Evolutionary conservation across 73 alveolate species (phyloP), one percentile per base, ranked within the genome.

Genomic region (Paramecium sexaurelia): DNA sequence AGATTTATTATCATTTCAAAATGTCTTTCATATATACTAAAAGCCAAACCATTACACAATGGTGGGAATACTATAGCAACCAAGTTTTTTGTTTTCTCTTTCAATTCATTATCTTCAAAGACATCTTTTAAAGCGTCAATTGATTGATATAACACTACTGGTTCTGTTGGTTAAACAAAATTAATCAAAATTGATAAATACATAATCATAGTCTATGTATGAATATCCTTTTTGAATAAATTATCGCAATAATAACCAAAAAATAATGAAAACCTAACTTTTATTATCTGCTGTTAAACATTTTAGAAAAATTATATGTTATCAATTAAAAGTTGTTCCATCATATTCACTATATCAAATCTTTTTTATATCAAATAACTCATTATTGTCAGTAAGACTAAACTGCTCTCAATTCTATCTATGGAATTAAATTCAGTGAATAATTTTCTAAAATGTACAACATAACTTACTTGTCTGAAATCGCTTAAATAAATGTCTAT

Each of bases 291-390:
- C 9, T 35, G 22, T 13, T 26, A 24, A 37, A 20, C 43, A 32
- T 85, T 55, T 36, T 55, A 56, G 26, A 85, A 73, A 75, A 85
- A 85, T 55, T 19, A 22, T 2, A 33, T 29, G 24, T 85, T 68
- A 11, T 85, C 92, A 35, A 17, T 55, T 36, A 85, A 73, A 27
- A 85, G 56, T 20, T 35, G 7, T 24, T 85, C 92, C 68, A 85
- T 85, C 35, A 36, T n/a, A 15, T 37, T 35, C 1, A 85, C 86
- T n/a, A 85, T 85, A n/a, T 85, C 92, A 85, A 33, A 35, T 85
- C 92, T 85, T 26, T 85, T 85, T n/a, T 69, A 73, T 15, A 73
- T 57, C 13, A 85, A 73, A 61, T 85, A 85, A 33, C 92, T 85
- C 87, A 85, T 56, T 8, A 85, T 73, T 35, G 92, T 56, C 11